Evolutionary conservation across 2,329 filamentous ascomycete species (phyloP).

Genomic region (Phialophora verrucosa): DNA sequence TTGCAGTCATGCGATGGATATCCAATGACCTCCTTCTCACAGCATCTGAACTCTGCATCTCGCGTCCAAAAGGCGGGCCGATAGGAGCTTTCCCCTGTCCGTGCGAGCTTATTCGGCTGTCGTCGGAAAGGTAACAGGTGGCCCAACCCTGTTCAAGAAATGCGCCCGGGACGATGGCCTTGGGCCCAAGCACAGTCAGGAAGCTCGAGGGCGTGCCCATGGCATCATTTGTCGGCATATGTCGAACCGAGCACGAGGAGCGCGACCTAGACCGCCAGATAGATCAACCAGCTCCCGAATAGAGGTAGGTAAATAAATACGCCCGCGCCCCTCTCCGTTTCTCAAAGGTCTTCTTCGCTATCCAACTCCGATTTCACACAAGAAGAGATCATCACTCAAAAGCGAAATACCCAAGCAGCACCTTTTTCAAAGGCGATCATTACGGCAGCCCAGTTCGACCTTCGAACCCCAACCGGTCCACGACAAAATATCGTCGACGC

Average conservation of each 20-base stretch:
- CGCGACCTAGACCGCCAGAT: slow-evolving; percentile 3
- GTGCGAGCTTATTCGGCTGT: slow-evolving; percentile 3
- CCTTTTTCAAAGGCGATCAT: background rate
- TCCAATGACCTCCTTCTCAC: background rate
- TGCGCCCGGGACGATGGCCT: slow-evolving; percentile 4
- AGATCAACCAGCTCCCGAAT: slow-evolving; percentile 1
- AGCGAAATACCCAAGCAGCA: background rate
- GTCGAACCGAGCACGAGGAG: slow-evolving; percentile 7
- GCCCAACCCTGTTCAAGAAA: slow-evolving; percentile 6
- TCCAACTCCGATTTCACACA: slow-evolving; percentile 1
- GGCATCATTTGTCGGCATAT: slow-evolving; percentile 8
- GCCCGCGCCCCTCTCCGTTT: background rate
- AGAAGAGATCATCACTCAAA: background rate
- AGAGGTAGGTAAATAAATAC: slow-evolving; percentile 18
- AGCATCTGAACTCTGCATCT: background rate
- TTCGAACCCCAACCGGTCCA: background rate
- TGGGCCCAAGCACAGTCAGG: slow-evolving; percentile 2
- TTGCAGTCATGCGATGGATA: slow-evolving; percentile 16
- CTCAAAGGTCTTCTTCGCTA: background rate
- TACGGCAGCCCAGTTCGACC: slow-evolving; percentile 3
- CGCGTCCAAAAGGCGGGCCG: background rate
- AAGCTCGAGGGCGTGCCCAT: background rate
- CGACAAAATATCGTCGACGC: slow-evolving; percentile 10
- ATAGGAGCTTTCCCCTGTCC: slow-evolving; percentile 2
- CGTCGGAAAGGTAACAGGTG: slow-evolving; percentile 2